Percentiles rank a stretch among this genome's conserved stretches.
These are phyloP conservation scores for Fusarium multiceps DNA, from an alignment of 2,329 filamentous ascomycete genomes.

Conservation along the genomic window DNA sequence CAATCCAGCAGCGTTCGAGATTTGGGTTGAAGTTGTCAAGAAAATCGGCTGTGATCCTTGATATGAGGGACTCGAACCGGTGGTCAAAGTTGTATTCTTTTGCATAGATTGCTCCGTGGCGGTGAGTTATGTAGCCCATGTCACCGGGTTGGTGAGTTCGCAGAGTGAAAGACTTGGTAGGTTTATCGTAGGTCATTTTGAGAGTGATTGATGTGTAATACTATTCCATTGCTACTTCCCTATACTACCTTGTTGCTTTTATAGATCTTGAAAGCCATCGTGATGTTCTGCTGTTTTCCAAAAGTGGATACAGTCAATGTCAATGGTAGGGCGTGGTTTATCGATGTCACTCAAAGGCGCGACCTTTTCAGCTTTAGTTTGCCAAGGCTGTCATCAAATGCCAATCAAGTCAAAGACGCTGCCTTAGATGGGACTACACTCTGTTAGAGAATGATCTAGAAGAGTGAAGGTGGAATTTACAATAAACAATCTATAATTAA, in stretches of 20 bases:
- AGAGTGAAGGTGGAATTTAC: too few species aligned
- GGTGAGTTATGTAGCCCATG: conserved; percentile 10
- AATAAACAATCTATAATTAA: too few species aligned
- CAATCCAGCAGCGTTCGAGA: conserved; percentile 5
- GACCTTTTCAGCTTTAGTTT: not conserved
- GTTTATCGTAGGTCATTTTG: not conserved
- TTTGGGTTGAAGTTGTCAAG: not conserved
- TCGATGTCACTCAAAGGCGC: not conserved
- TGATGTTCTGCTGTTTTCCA: not conserved
- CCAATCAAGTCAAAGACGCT: not conserved
- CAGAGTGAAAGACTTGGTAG: not conserved
- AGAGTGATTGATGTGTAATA: not conserved
- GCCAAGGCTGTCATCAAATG: accelerated
- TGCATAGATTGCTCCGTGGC: not conserved
- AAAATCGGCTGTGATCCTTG: conserved; percentile 3
- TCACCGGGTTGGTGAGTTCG: conserved; percentile 1
- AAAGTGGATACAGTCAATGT: not conserved
- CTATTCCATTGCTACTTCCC: too few species aligned
- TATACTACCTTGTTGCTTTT: too few species aligned
- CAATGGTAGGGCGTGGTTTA: not conserved
- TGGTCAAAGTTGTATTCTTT: conserved; percentile 3
- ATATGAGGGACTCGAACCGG: not conserved
- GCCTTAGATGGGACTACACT: too few species aligned
- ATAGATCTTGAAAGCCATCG: too few species aligned
- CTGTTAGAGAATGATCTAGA: too few species aligned